phyloP scores from a whole-genome alignment of 176 grass and related monocot genomes.

The Microstegium vimineum region DNA sequence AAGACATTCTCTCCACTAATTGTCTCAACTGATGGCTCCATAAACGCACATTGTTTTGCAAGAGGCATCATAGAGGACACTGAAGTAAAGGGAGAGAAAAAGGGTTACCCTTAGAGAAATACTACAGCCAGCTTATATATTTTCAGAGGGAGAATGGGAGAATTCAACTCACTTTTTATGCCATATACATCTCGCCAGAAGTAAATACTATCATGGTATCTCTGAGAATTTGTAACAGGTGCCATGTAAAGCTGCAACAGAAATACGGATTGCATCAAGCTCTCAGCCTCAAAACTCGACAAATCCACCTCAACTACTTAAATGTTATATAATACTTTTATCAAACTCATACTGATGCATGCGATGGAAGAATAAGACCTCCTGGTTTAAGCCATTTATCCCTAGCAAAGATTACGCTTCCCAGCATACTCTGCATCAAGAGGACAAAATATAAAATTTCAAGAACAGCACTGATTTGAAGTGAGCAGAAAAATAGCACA shows the following conservation, averaged over 20 bases:
- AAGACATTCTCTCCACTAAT: constrained; percentile 92
- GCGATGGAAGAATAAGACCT: constrained; percentile 96
- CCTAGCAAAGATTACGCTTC: constrained; percentile 92
- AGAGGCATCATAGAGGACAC: constrained; percentile 84
- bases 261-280: constrained; percentile 3
- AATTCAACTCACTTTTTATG: constrained; percentile 83
- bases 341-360: constrained; percentile 67
- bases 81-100: constrained; percentile 40
- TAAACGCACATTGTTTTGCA: constrained; percentile 85
- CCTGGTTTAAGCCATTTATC: constrained; percentile 99
- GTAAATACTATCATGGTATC: constrained; percentile 87
- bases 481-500: not conserved
- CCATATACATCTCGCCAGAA: constrained; percentile 98
- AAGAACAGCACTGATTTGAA: not conserved
- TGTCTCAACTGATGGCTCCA: constrained; percentile 90
- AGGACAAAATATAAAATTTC: constrained; percentile 27
- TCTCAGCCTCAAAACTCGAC: constrained; percentile 21
- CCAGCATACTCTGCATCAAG: constrained; percentile 82
- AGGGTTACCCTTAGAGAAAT: constrained; percentile 8
- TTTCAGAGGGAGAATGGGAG: not conserved
- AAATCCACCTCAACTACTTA: constrained; percentile 10
- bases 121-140: not conserved
- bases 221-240: constrained; percentile 76
- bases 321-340: not conserved
- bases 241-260: constrained; percentile 90